Evolutionary conservation across 257 asterid genomes (phyloP).

Genomic region (Petunia secreta): DNA sequence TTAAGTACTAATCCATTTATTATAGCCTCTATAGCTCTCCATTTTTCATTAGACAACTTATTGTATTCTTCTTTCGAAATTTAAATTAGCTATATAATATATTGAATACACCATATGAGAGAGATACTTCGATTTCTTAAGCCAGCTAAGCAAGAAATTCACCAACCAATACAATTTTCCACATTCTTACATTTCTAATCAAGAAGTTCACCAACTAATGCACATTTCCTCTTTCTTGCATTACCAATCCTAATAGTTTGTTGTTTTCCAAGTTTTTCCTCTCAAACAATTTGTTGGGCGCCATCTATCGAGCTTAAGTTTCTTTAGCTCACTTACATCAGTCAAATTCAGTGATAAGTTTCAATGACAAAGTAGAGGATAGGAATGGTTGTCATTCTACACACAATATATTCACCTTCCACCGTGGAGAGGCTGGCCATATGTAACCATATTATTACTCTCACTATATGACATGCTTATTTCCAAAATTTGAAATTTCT

Average conservation of each 20-base stretch:
- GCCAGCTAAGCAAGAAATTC: slow-evolving; percentile 17
- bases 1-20: slow-evolving; percentile 1
- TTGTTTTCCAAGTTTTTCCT: slow-evolving; percentile 8
- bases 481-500: neutral
- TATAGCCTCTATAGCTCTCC: slow-evolving; percentile 6
- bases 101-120: neutral
- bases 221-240: neutral
- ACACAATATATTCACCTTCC: slow-evolving; percentile 3
- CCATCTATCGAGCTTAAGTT: neutral
- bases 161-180: neutral
- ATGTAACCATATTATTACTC: slow-evolving; percentile 14
- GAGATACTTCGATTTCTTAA: neutral
- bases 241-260: neutral
- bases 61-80: neutral
- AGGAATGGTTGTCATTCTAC: slow-evolving; percentile 16
- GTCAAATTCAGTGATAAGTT: slow-evolving; percentile 3
- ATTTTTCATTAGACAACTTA: neutral
- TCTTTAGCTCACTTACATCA: slow-evolving; percentile 12
- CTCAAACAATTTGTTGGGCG: slow-evolving; percentile 5
- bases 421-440: slow-evolving; percentile 6
- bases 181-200: neutral
- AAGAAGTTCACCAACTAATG: neutral
- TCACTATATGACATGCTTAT: neutral
- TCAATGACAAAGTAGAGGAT: neutral
- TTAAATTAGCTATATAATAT: neutral